Evolutionary conservation across 108 stramenopile species (phyloP), one percentile per base, ranked within the genome.

Genomic region (Licmophora abbreviata): DNA sequence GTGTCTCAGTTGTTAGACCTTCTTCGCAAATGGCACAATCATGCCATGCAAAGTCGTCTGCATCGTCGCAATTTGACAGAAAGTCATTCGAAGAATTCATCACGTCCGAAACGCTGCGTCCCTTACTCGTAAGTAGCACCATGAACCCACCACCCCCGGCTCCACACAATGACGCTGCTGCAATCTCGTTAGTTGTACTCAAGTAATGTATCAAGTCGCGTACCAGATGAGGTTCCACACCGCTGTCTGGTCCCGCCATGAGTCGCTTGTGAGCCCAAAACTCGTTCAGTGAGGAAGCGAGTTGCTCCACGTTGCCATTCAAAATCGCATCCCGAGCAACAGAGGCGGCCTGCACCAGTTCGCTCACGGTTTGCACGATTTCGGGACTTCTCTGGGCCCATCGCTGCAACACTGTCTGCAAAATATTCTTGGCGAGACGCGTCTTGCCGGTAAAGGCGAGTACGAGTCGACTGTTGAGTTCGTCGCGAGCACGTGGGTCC

Each of bases 121-220:
- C 67, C 31, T 73, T 38, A 3, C 66, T 41, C 0, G 54, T 21
- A 7, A 88, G 15, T 56, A 81, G 21, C 5, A 64, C 65, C 40
- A 92, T 60, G 51, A 88, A 88, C 17, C 90, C 90, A 10, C 90
- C 90, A 1, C 83, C 86, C 22, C 86, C 90, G 35, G 90, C 90
- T 21, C 90, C 90, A 48, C 81, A 83, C 3, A 86, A 60, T 18
- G 69, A 61, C 23, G 61, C 78, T 10, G 81, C 90, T 18, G 42
- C 48, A 44, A 79, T 78, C 31, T 42, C 24, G 9, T 51, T 57
- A 17, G 56, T 37, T 24, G 55, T 35, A 22, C 26, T 33, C 25
- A 86, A 60, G n/a, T 61, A 30, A 5, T 47, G 35, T 18, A 81
- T 54, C 4, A 83, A 26, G n/a, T 50, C 18, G 2, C 51, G 50